These are phyloP conservation scores for Rubia occidens DNA, from an alignment of 305 asterid genomes.

Conservation along the genomic window DNA sequence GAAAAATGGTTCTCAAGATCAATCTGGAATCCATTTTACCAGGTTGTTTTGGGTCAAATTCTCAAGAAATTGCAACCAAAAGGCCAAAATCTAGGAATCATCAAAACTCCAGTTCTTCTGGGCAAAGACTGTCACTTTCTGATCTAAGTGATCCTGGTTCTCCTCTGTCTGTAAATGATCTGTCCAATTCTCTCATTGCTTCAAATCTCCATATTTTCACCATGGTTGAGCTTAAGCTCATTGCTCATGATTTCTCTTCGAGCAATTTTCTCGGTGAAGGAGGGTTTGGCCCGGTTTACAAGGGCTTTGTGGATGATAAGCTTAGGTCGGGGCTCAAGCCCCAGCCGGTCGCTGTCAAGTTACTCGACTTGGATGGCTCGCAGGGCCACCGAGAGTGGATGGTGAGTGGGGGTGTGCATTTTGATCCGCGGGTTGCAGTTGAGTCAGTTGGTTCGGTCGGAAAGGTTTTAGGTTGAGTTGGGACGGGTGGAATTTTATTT, in stretches of 20 bases:
- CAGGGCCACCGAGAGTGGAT: conserved; percentile 37
- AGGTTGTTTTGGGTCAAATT: conserved; percentile 15
- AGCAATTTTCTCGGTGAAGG: conserved; percentile 32
- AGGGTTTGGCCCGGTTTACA: conserved; percentile 38
- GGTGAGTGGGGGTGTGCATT: conserved; percentile 15
- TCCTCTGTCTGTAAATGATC: conserved; percentile 20
- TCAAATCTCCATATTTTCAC: conserved; percentile 34
- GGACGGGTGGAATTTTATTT: no score
- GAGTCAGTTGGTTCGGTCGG: no score
- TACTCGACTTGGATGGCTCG: conserved; percentile 31
- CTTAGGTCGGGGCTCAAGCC: conserved; percentile 24
- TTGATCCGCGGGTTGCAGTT: no score
- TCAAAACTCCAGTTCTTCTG: conserved; percentile 1
- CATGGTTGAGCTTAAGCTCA: conserved; percentile 22
- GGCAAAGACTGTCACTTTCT: conserved; percentile 21
- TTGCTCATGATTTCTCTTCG: conserved; percentile 21
- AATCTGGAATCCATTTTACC: conserved; percentile 14
- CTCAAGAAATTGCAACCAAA: conserved; percentile 1
- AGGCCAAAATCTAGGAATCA: neutral
- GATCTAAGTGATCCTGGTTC: conserved; percentile 31
- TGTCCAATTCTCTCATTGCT: conserved; percentile 29
- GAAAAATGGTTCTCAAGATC: conserved; percentile 16
- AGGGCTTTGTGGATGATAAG: conserved; percentile 31
- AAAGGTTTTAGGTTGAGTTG: no score
- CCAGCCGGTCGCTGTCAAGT: conserved; percentile 35